Evolutionary conservation across 2,329 filamentous ascomycete genomes (phyloP), one percentile per base, ranked within the genome.

Genomic region (Xylaria sp.): DNA sequence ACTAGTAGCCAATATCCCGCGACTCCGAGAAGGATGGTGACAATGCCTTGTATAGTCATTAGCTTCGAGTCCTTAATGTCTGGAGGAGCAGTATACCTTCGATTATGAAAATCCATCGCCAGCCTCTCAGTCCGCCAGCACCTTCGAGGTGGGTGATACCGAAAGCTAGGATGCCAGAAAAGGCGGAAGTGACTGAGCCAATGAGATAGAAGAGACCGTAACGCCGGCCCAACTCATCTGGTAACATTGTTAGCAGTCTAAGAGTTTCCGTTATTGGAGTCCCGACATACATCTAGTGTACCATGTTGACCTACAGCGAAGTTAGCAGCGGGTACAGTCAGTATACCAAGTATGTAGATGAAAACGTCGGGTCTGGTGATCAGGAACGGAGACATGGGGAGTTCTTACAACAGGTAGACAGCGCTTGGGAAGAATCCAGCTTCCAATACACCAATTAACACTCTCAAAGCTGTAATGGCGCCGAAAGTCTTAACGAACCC

Each of bases 361-460:
- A 20, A 34, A n/a, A 51, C 23, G 32, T 15, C 23, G 6, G 20
- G 20, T 37, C 13, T 41, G 1, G 12, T 20, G 2, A 25, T 39
- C 55, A 20, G 54, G 12, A 25, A 8, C 23, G 18, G 15, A 39
- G 13, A 44, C 25, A 25, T 25, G 34, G 12, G 34, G 63, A 28
- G 13, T 28, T n/a, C 76, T 58, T 75, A 90, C n/a, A 94, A 85
- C 6, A 93, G 82, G 75, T 92, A 93, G 0, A 92, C 89, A 60
- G 87, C 90, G 61, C 88, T 87, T 0, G 91, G 90, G 79, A 93
- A 93, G 80, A 91, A 92, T 0, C 91, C 88, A n/a, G 88, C 87
- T 77, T 93, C 91, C 32, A 92, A 84, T 1, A 90, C 71, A 58
- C 91, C 91, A 18, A 92, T 83, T 1, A 92, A 64, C 0, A 89